phyloP scores from a whole-genome alignment of 1,284 basidiomycete genomes.

The Butyriboletus regius region DNA sequence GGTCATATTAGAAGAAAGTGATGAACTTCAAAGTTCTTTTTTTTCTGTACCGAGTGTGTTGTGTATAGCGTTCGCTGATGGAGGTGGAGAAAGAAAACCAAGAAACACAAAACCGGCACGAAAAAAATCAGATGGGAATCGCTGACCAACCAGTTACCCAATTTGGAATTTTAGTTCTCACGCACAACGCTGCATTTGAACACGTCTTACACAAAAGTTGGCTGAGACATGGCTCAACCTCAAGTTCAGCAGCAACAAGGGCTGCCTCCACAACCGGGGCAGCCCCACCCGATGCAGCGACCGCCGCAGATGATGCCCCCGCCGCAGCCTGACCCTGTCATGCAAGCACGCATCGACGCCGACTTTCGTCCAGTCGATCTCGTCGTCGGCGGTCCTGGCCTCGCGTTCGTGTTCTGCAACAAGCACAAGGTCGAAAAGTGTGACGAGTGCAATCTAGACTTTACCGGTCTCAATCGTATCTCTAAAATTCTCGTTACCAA shows the following conservation, averaged over 20 bases:
- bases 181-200: neutral
- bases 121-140: slow-evolving; percentile 28
- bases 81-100: slow-evolving; percentile 22
- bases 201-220: neutral
- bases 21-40: slow-evolving; percentile 30
- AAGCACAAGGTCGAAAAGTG: slow-evolving; percentile 66
- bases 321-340: slow-evolving; percentile 55
- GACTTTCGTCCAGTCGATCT: slow-evolving; percentile 59
- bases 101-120: slow-evolving; percentile 7
- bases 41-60: slow-evolving; percentile 15
- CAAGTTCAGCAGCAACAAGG: slow-evolving; percentile 24
- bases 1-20: slow-evolving; percentile 61
- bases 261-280: slow-evolving; percentile 7
- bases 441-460: slow-evolving; percentile 64
- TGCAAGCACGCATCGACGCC: slow-evolving; percentile 69
- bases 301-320: slow-evolving; percentile 35
- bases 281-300: slow-evolving; percentile 29
- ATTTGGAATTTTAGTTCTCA: slow-evolving; percentile 14
- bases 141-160: slow-evolving; percentile 14
- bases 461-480: slow-evolving; percentile 62
- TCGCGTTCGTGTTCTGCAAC: slow-evolving; percentile 50
- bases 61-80: slow-evolving; percentile 21
- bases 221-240: slow-evolving; percentile 29
- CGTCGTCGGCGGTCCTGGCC: slow-evolving; percentile 47
- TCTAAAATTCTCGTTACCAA: slow-evolving; percentile 63